Evolutionary conservation across 2,329 filamentous ascomycete species (phyloP).

Genomic region (Diaporthe sp.): DNA sequence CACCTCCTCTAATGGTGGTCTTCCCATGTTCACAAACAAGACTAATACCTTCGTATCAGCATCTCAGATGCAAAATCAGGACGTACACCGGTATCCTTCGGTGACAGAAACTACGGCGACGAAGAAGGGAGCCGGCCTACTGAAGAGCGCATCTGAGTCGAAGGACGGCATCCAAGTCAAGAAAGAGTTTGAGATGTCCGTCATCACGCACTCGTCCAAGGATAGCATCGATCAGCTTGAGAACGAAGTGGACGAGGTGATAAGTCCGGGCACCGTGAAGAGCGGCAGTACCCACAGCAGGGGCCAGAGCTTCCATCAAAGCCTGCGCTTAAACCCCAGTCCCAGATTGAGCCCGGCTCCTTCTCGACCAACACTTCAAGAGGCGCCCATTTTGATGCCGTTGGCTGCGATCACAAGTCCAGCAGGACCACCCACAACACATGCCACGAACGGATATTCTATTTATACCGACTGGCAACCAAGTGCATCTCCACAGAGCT

Average conservation of each 20-base stretch:
- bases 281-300: constrained; percentile 10
- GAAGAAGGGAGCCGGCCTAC: background rate
- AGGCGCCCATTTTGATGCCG: constrained; percentile 1
- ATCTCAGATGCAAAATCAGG: constrained; percentile 19
- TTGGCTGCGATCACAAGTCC: background rate
- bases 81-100: background rate
- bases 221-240: constrained; percentile 31
- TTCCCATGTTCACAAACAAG: constrained; percentile 30
- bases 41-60: constrained; percentile 30
- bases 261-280: constrained; percentile 22
- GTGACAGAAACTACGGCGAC: constrained; percentile 18
- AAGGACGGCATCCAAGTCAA: constrained; percentile 27
- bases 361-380: constrained; percentile 9
- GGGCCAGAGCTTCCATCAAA: constrained; percentile 18
- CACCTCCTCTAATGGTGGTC: constrained; percentile 7
- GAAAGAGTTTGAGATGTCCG: constrained; percentile 35
- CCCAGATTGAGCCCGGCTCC: constrained; percentile 14
- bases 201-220: constrained; percentile 28
- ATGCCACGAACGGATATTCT: background rate
- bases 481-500: constrained; percentile 20
- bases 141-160: background rate
- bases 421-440: background rate
- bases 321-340: background rate
- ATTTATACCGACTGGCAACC: background rate
- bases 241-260: constrained; percentile 30